Conservation (phyloP, 805 yeast genomes). For the Saccharomycopsis olivae region DNA sequence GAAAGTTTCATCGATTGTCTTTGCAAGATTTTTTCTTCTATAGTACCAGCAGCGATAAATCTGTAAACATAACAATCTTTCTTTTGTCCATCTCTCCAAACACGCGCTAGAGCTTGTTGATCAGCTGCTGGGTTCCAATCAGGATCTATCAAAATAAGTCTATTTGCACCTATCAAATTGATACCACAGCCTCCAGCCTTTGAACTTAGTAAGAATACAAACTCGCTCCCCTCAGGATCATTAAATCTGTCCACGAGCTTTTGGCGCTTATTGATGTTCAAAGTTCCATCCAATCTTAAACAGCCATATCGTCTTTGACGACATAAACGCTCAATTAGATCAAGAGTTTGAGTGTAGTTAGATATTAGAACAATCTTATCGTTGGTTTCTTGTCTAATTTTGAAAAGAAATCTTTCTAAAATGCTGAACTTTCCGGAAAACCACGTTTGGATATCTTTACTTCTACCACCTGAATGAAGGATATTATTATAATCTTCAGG, state of each 20-base stretch:
- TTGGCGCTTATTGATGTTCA: slow-evolving; percentile 87
- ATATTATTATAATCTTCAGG: slow-evolving; percentile 67
- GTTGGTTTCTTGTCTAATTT: slow-evolving; percentile 70
- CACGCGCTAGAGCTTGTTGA: slow-evolving; percentile 89
- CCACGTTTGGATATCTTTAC: slow-evolving; percentile 67
- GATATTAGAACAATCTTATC: slow-evolving; percentile 94
- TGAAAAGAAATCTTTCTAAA: slow-evolving; percentile 70
- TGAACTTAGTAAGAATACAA: slow-evolving; percentile 79
- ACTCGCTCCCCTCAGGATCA: slow-evolving; percentile 80
- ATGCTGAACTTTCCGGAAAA: slow-evolving; percentile 80
- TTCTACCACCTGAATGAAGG: slow-evolving; percentile 37
- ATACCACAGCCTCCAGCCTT: slow-evolving; percentile 99
- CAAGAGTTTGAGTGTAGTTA: slow-evolving; percentile 90
- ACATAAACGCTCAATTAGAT: slow-evolving; percentile 81
- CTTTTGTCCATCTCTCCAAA: slow-evolving; percentile 95
- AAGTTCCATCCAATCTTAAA: slow-evolving; percentile 82
- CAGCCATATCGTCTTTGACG: slow-evolving; percentile 63
- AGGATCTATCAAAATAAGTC: slow-evolving; percentile 77
- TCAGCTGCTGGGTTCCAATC: slow-evolving; percentile 97
- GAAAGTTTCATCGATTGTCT: slow-evolving; percentile 92
- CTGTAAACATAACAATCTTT: slow-evolving; percentile 93
- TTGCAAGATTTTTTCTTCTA: slow-evolving; percentile 93
- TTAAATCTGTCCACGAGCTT: slow-evolving; percentile 85
- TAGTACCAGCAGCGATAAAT: slow-evolving; percentile 88
- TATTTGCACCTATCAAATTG: slow-evolving; percentile 77